Conservation (phyloP, 2,329 filamentous ascomycete genomes). For the Claviceps arundinis region DNA sequence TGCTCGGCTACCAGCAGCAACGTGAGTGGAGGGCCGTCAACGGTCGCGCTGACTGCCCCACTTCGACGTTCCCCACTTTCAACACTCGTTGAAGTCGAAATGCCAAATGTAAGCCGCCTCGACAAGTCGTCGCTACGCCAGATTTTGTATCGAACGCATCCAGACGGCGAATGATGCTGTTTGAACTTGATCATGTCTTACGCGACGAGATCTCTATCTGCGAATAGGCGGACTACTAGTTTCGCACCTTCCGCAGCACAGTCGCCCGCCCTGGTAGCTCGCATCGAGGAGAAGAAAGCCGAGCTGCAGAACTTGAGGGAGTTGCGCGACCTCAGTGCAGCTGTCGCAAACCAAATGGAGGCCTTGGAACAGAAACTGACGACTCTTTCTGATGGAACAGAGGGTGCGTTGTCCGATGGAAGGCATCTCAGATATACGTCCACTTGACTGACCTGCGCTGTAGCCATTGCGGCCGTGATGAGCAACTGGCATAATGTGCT, state of each 20-base stretch:
- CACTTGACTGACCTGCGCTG: constrained; percentile 13
- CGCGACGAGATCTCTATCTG: constrained; percentile 43
- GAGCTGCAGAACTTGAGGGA: constrained; percentile 70
- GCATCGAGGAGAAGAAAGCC: constrained; percentile 75
- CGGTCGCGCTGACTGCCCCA: constrained; percentile 13
- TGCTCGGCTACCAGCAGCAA: constrained; percentile 14
- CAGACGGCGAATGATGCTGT: background rate
- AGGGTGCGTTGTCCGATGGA: constrained; percentile 40
- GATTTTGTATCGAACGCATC: background rate
- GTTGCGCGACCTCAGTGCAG: constrained; percentile 64
- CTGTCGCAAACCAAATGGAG: constrained; percentile 71
- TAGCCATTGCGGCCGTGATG: constrained; percentile 72
- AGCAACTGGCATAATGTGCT: constrained; percentile 83
- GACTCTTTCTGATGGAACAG: constrained; percentile 69
- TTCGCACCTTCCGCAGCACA: constrained; percentile 40
- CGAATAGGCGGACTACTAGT: constrained; percentile 52
- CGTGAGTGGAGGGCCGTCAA: constrained; percentile 10
- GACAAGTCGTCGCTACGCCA: background rate
- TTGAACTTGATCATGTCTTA: constrained; percentile 34
- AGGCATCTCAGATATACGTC: too few species aligned
- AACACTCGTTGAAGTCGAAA: background rate
- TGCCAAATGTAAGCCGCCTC: background rate
- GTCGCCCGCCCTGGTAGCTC: constrained; percentile 56
- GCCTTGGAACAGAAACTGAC: constrained; percentile 63
- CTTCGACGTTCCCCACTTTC: constrained; percentile 3